These are phyloP conservation scores for Aureobasidium sp. DNA, from an alignment of 2,329 filamentous ascomycete genomes.

Conservation along the genomic window DNA sequence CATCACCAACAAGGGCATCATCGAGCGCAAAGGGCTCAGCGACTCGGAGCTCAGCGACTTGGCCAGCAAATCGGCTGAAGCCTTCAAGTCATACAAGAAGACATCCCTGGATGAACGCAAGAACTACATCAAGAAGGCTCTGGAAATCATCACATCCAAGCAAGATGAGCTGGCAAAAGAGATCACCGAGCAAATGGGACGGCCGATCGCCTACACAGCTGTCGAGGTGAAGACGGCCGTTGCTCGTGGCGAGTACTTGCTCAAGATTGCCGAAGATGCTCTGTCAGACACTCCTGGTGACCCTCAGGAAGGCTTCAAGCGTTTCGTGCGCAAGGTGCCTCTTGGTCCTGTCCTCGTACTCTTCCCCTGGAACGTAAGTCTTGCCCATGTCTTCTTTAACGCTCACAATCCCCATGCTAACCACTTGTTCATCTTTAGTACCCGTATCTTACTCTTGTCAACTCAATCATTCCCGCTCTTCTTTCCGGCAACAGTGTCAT, in stretches of 20 bases:
- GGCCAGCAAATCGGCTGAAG: slow-evolving; percentile 61
- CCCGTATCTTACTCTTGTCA: slow-evolving; percentile 86
- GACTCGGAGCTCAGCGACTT: slow-evolving; percentile 60
- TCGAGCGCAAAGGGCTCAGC: slow-evolving; percentile 69
- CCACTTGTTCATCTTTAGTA: slow-evolving; percentile 49
- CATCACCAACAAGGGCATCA: slow-evolving; percentile 73
- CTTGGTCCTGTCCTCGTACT: slow-evolving; percentile 85
- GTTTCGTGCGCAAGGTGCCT: slow-evolving; percentile 81
- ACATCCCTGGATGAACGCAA: slow-evolving; percentile 69
- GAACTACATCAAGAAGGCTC: slow-evolving; percentile 69
- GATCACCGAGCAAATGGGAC: slow-evolving; percentile 89
- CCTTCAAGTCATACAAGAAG: slow-evolving; percentile 68
- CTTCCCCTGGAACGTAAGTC: slow-evolving; percentile 90
- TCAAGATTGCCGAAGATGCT: slow-evolving; percentile 71
- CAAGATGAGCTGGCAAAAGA: slow-evolving; percentile 76
- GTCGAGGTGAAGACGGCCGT: slow-evolving; percentile 80
- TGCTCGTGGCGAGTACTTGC: slow-evolving; percentile 74
- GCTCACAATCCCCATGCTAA: background rate
- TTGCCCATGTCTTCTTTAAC: slow-evolving; percentile 3
- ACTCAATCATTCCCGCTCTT: slow-evolving; percentile 85
- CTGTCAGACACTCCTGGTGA: slow-evolving; percentile 76
- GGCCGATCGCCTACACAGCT: slow-evolving; percentile 77
- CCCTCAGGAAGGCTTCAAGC: slow-evolving; percentile 76
- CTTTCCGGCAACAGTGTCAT: slow-evolving; percentile 86
- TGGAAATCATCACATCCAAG: slow-evolving; percentile 59